Percentiles rank a stretch among this genome's conserved stretches.
Conservation (phyloP, 805 yeast genomes). For the Saturnispora diversa region DNA sequence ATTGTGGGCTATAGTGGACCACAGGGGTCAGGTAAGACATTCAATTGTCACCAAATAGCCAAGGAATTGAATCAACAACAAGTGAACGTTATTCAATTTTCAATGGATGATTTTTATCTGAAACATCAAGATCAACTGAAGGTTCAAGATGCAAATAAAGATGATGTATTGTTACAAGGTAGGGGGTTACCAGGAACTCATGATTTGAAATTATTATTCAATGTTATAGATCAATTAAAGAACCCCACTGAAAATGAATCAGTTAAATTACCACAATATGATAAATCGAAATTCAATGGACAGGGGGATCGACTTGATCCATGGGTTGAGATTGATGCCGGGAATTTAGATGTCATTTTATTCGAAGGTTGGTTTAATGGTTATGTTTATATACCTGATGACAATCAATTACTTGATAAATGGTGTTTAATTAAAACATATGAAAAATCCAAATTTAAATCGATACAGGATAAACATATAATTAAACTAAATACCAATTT, state of each 20-base stretch:
- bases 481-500: slow-evolving; percentile 46
- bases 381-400: slow-evolving; percentile 38
- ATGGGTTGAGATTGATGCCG: slow-evolving; percentile 31
- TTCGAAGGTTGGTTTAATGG: slow-evolving; percentile 97
- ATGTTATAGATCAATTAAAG: slow-evolving; percentile 30
- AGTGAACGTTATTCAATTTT: slow-evolving; percentile 35
- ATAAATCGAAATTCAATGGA: slow-evolving; percentile 64
- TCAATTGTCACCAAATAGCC: slow-evolving; percentile 38
- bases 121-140: slow-evolving; percentile 51
- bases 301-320: slow-evolving; percentile 64
- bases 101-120: slow-evolving; percentile 83
- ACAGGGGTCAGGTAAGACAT: slow-evolving; percentile 76
- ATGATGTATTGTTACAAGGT: slow-evolving; percentile 47
- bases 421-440: slow-evolving; percentile 23
- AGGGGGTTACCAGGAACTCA: slow-evolving; percentile 95
- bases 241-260: slow-evolving; percentile 20
- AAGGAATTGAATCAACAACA: slow-evolving; percentile 23
- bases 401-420: slow-evolving; percentile 22
- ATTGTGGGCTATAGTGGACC: slow-evolving; percentile 60
- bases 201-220: slow-evolving; percentile 45
- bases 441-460: slow-evolving; percentile 17
- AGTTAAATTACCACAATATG: slow-evolving; percentile 57
- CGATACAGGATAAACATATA: slow-evolving; percentile 18
- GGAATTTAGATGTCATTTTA: slow-evolving; percentile 54
- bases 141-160: slow-evolving; percentile 34